Evolutionary conservation across 1,139 yeast species (phyloP), one percentile per base, ranked within the genome.

Genomic region (Suhomyces choctaworum): DNA sequence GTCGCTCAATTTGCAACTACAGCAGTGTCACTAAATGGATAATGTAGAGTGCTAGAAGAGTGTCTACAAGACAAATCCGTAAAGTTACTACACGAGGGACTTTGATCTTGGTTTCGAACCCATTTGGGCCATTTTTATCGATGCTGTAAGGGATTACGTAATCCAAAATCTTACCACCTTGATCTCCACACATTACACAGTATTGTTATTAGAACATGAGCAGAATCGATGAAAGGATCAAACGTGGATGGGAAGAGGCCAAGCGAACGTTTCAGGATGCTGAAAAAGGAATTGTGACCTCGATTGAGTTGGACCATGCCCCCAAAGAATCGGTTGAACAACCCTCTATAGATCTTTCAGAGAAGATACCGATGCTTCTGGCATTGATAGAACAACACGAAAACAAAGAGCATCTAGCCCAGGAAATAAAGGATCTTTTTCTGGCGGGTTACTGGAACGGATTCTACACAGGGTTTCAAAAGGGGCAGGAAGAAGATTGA

Each of bases 391-490:
- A 31, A 8, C 16, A 17, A 15, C 32, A 25, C 11, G 16, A 11
- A 10, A 24, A 34, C 25, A 34, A 41, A 11, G 45, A 46, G 2
- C 47, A 44, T 17, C 34, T 64, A 23, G 45, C 46, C 22, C 31
- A 37, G 9, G 66, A 61, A 36, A 27, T 64, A 9, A 61, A 58
- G 36, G 40, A 50, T 5, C 13, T 59, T 5, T 41, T 51, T 9
- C 57, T 62, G 60, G 52, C 60, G 39, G 57, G 53, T 46, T 65
- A 56, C 44, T 65, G 70, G 70, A 45, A 56, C 21, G 71, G 71
- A 2, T 64, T 49, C 39, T 55, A 59, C 38, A 44, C 46, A 27
- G 62, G 63, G 12, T 19, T 19, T 15, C 32, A 29, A 16, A 16
- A 20, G 19, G 25, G 23, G 15, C n/a, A 24, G 10, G n/a, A 31